Percentiles rank a stretch among this genome's conserved stretches.
These are phyloP conservation scores for Phytophthora uliginosa DNA, from an alignment of 352 stramenopile genomes.

Conservation along the genomic window DNA sequence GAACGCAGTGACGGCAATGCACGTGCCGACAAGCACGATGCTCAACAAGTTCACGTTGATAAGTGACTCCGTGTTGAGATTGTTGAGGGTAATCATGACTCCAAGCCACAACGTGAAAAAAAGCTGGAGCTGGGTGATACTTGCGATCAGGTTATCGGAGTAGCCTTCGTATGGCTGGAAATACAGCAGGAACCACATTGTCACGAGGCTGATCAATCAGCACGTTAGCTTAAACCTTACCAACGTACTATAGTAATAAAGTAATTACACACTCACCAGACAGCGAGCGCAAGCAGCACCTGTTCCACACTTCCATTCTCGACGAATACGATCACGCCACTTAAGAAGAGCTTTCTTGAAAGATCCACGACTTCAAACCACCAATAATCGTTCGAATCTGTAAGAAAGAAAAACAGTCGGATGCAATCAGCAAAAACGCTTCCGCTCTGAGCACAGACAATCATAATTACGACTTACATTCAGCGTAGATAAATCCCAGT, in stretches of 20 bases:
- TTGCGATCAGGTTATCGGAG: constrained; percentile 79
- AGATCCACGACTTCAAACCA: constrained; percentile 89
- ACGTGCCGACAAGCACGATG: constrained; percentile 71
- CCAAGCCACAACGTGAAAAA: constrained; percentile 88
- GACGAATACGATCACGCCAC: constrained; percentile 79
- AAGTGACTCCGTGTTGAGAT: constrained; percentile 64
- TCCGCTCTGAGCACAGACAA: no score
- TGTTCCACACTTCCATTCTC: constrained; percentile 77
- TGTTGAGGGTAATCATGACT: constrained; percentile 78
- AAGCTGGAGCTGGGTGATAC: constrained; percentile 80
- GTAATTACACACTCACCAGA: constrained; percentile 50
- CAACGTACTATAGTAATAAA: not conserved
- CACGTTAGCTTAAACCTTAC: not conserved
- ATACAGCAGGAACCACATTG: constrained; percentile 85
- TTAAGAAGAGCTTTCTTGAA: constrained; percentile 82
- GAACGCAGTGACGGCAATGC: constrained; percentile 70
- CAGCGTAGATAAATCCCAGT: constrained; percentile 83
- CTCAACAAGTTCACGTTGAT: constrained; percentile 76
- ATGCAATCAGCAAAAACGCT: not conserved
- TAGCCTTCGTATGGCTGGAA: constrained; percentile 82
- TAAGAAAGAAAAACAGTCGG: not conserved
- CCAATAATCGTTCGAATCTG: constrained; percentile 76
- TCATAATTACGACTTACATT: constrained; percentile 50
- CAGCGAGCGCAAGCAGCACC: constrained; percentile 68
- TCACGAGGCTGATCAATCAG: constrained; percentile 47